phyloP scores from a whole-genome alignment of 2,329 filamentous ascomycete species.

The Myriangium duriaei region DNA sequence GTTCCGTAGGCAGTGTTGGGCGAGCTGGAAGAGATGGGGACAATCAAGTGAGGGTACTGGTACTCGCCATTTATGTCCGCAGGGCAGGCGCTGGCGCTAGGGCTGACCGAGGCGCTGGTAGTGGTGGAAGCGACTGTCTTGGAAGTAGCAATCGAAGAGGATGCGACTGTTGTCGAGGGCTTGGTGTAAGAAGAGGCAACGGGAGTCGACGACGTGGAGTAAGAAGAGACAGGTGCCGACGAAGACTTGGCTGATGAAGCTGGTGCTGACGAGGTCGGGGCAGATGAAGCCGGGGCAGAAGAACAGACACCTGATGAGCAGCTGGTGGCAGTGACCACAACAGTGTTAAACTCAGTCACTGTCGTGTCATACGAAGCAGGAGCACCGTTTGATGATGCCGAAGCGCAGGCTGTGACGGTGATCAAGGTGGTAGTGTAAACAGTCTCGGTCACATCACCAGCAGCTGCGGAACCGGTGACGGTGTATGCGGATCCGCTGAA shows the following conservation, averaged over 20 bases:
- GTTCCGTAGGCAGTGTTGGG: constrained; percentile 30
- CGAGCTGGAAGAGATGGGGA: constrained; percentile 24
- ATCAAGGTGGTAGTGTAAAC: background rate
- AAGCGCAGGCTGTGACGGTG: constrained; percentile 9
- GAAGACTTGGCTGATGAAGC: too few species aligned
- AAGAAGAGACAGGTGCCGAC: too few species aligned
- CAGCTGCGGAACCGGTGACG: constrained; percentile 8
- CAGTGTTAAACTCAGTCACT: background rate
- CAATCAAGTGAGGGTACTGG: constrained; percentile 26
- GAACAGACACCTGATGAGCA: constrained; percentile 5
- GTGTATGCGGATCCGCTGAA: constrained; percentile 11
- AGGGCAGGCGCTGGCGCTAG: constrained; percentile 17
- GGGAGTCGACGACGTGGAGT: constrained; percentile 1
- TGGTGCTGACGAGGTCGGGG: too few species aligned
- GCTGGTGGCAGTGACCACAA: constrained; percentile 7
- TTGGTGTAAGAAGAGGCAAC: background rate
- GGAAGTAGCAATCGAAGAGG: too few species aligned
- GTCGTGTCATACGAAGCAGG: background rate
- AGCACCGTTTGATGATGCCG: background rate
- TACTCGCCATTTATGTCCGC: constrained; percentile 22
- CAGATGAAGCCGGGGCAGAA: background rate
- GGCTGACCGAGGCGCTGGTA: constrained; percentile 3
- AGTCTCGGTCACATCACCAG: background rate
- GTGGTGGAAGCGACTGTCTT: constrained; percentile 3
- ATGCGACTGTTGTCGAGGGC: too few species aligned